Evolutionary conservation across 75 land plant genomes (phyloP).

Genomic region (Pinus taeda): DNA sequence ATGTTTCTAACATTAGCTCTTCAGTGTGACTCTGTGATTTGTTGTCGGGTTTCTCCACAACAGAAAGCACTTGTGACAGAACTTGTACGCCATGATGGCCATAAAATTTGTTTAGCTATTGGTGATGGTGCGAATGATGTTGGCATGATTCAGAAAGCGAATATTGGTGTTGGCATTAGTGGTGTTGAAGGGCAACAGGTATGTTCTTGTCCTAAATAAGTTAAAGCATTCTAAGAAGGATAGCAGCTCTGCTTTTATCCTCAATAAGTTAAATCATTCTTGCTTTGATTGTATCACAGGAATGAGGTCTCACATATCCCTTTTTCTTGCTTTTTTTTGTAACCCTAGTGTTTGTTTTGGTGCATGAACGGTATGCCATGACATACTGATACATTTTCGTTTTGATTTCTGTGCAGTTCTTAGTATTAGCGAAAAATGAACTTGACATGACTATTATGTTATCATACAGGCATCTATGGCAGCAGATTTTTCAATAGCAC

Average conservation of each 20-base stretch:
- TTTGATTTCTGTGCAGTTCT: background rate
- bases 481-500: slow-evolving; percentile 44
- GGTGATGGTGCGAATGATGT: slow-evolving; percentile 99
- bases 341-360: too few relatives aligned
- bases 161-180: slow-evolving; percentile 53
- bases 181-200: slow-evolving; percentile 65
- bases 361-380: too few relatives aligned
- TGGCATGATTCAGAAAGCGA: slow-evolving; percentile 88
- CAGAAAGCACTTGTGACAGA: slow-evolving; percentile 42
- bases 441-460: background rate
- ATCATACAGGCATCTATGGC: slow-evolving; percentile 48
- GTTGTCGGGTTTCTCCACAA: slow-evolving; percentile 48
- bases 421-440: background rate
- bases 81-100: slow-evolving; percentile 35
- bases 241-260: background rate
- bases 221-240: too few relatives aligned
- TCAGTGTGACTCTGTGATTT: slow-evolving; percentile 41
- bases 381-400: background rate
- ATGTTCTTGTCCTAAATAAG: background rate
- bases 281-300: too few relatives aligned
- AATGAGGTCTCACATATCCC: too few relatives aligned
- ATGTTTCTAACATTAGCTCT: slow-evolving; percentile 27
- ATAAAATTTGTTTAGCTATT: slow-evolving; percentile 46
- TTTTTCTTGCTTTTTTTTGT: too few relatives aligned
- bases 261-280: too few relatives aligned